A percentile compares a stretch with the other conserved stretches of the same genome.
Conservation (phyloP, 306 rosid genomes). For the Rubus parviflorus region DNA sequence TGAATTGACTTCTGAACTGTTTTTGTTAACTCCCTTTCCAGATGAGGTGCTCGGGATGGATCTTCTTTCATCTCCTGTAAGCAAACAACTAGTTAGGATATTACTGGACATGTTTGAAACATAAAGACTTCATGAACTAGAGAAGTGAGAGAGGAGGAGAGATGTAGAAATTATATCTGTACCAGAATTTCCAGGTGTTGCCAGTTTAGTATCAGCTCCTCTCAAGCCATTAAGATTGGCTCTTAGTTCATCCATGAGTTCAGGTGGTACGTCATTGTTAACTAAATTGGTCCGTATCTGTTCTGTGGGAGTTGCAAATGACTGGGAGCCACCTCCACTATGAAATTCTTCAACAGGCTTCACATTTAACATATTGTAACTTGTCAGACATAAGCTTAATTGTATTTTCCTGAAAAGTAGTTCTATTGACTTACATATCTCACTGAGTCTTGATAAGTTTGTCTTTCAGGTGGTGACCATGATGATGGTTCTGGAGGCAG, state of each 20-base stretch:
- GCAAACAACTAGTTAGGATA: slow-evolving; percentile 15
- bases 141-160: slow-evolving; percentile 16
- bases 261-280: slow-evolving; percentile 29
- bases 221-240: slow-evolving; percentile 36
- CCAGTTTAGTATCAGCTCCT: slow-evolving; percentile 39
- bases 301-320: slow-evolving; percentile 38
- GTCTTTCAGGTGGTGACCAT: slow-evolving; percentile 43
- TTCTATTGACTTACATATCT: slow-evolving; percentile 43
- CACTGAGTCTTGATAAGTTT: slow-evolving; percentile 36
- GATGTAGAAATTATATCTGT: slow-evolving; percentile 21
- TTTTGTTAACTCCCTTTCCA: slow-evolving; percentile 47
- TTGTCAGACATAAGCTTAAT: slow-evolving; percentile 21
- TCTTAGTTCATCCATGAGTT: slow-evolving; percentile 35
- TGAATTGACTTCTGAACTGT: slow-evolving; percentile 38
- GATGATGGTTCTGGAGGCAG: slow-evolving; percentile 59
- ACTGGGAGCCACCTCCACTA: slow-evolving; percentile 43
- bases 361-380: slow-evolving; percentile 29
- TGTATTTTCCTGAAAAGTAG: slow-evolving; percentile 7
- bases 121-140: background rate
- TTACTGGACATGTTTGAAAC: slow-evolving; percentile 11
- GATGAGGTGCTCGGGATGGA: slow-evolving; percentile 59
- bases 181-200: slow-evolving; percentile 61
- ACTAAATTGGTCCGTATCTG: slow-evolving; percentile 26
- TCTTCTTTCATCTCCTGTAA: slow-evolving; percentile 40
- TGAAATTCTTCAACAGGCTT: slow-evolving; percentile 59